Evolutionary conservation across 2,329 filamentous ascomycete genomes (phyloP).

Genomic region (Aspergillus sp.): DNA sequence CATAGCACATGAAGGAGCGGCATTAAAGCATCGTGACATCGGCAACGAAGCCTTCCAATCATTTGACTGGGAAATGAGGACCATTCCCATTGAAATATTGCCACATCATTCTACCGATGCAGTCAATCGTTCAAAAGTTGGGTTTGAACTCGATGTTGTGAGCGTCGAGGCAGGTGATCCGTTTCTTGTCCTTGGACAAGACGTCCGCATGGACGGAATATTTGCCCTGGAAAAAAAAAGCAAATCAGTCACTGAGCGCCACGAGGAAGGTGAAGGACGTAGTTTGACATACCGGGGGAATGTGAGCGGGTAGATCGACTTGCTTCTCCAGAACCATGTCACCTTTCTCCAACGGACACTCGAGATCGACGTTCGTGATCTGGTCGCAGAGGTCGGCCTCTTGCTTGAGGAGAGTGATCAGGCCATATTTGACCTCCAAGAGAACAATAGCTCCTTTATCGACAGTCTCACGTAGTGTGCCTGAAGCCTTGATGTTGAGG

Average conservation of each 20-base stretch:
- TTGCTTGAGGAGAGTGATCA: slow-evolving; percentile 84
- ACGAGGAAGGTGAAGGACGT: not conserved
- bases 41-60: not conserved
- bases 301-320: slow-evolving; percentile 80
- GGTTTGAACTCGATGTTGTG: slow-evolving; percentile 34
- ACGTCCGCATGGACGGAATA: slow-evolving; percentile 90
- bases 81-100: not conserved
- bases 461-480: slow-evolving; percentile 70
- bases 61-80: not conserved
- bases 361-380: slow-evolving; percentile 79
- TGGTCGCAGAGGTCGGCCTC: slow-evolving; percentile 85
- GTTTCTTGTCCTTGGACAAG: slow-evolving; percentile 67
- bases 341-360: slow-evolving; percentile 85
- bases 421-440: slow-evolving; percentile 86
- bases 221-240: slow-evolving; percentile 61
- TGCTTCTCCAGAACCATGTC: slow-evolving; percentile 71
- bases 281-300: slow-evolving; percentile 72
- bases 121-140: not conserved
- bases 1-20: not conserved
- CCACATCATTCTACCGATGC: not conserved
- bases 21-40: slow-evolving; percentile 2
- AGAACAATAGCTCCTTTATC: slow-evolving; percentile 77
- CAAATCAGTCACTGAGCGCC: slow-evolving; percentile 7
- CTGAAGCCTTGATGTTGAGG: slow-evolving; percentile 75
- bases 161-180: slow-evolving; percentile 85